Base-by-base conservation (phyloP, 495 filamentous ascomycete genomes). In the Pyrenula aspistea region DNA sequence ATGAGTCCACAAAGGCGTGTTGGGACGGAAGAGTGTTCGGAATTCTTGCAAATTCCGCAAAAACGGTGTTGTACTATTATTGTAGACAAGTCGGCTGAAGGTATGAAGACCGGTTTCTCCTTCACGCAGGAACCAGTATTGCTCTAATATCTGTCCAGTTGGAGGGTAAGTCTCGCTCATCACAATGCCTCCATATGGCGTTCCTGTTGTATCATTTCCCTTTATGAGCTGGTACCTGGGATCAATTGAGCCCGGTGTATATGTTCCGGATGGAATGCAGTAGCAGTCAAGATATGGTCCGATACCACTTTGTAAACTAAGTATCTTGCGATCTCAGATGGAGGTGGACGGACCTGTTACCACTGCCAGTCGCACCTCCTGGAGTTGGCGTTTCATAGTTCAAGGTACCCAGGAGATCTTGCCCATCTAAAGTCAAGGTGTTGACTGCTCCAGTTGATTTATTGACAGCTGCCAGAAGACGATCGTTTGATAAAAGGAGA, bases 241-340 rank as follows among this genome's bases (percentile, higher is more conserved):
- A 1, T 63, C 68, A 4, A 71, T 77, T n/a, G 71, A 65, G 0
- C 78, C 77, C 1, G 77, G 70, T 0, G 78, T 78, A 58, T 78
- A 81, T 55, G 68, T 70, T 1, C 80, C 78, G 0, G 74, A 76
- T 0, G 77, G 78, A 2, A 71, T 74, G 59, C 78, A 83, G 59
- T 81, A 81, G 60, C 79, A 82, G 59, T 82, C 80, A 15, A 82
- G 71, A 56, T 82, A 81, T 1, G 76, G 72, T 0, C 76, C 76
- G 50, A 75, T 69, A 4, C 79, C 77, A 2, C 63, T 70, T 3
- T 67, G 73, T 1, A 76, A 74, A 42, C 4, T 42, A 4, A 42
- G 31, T 42, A 42, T 15, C 4, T 4, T 4, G 8, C 31, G 4
- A 42, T 15, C 31, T 4, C 8, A 4, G 31, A 15, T 42, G 15